phyloP scores from a whole-genome alignment of 805 yeast species.

The Candida pini region DNA sequence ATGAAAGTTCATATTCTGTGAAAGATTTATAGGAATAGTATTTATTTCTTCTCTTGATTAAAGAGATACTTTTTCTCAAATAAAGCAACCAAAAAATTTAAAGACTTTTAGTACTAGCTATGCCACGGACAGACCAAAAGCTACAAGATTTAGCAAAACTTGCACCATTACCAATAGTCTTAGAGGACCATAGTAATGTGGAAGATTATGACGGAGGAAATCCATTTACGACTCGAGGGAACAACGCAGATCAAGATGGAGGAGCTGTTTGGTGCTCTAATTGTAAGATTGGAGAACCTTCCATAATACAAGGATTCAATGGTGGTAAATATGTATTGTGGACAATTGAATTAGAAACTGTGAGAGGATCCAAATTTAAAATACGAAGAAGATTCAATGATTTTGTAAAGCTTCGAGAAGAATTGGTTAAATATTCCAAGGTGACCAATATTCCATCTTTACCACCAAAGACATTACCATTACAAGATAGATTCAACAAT shows the following conservation, averaged over 20 bases:
- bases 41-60: too few relatives aligned
- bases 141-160: conserved; percentile 13
- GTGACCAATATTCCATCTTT: conserved; percentile 37
- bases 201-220: conserved; percentile 3
- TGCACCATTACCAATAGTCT: conserved; percentile 36
- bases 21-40: too few relatives aligned
- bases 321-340: conserved; percentile 26
- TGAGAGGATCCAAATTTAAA: conserved; percentile 33
- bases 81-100: too few relatives aligned
- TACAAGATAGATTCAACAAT: conserved; percentile 21
- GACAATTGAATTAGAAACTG: conserved; percentile 24
- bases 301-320: conserved; percentile 22
- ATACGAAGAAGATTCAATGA: conserved; percentile 63
- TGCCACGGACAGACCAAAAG: conserved; percentile 8
- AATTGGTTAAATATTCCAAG: conserved; percentile 35
- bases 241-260: conserved; percentile 4
- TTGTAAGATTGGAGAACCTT: conserved; percentile 29
- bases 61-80: too few relatives aligned
- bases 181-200: conserved; percentile 28
- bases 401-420: conserved; percentile 42
- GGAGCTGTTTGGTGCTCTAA: conserved; percentile 24
- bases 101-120: too few relatives aligned
- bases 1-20: too few relatives aligned
- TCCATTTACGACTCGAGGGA: too few relatives aligned
- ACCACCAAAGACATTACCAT: conserved; percentile 41